phyloP scores from a whole-genome alignment of 2,329 filamentous ascomycete species.

The Chrysoporthe cubensis region DNA sequence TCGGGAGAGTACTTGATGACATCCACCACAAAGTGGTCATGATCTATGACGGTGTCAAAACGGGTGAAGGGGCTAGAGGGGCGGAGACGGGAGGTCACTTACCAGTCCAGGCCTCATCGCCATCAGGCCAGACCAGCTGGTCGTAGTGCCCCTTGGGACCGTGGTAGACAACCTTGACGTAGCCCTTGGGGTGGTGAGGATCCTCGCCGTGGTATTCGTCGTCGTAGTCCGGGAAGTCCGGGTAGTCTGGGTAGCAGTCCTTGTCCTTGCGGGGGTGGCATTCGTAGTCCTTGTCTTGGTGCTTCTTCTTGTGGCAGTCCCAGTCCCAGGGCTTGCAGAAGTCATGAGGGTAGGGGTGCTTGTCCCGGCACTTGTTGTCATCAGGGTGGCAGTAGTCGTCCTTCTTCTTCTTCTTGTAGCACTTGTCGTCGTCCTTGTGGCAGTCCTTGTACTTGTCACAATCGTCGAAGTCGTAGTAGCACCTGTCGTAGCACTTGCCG shows the following conservation, averaged over 20 bases:
- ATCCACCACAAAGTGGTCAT: constrained; percentile 14
- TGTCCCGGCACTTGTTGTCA: constrained; percentile 7
- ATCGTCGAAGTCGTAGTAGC: constrained; percentile 17
- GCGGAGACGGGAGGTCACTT: neutral
- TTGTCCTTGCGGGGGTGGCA: constrained; percentile 17
- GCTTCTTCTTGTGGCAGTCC: constrained; percentile 15
- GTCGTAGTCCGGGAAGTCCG: constrained; percentile 10
- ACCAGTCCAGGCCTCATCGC: constrained; percentile 26
- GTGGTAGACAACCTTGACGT: constrained; percentile 18
- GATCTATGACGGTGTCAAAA: constrained; percentile 17
- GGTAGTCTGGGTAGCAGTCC: constrained; percentile 18
- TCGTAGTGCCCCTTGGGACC: constrained; percentile 17
- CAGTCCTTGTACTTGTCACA: constrained; percentile 19
- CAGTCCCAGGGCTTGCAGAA: constrained; percentile 23
- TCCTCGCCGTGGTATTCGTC: constrained; percentile 3
- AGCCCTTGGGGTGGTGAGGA: constrained; percentile 12
- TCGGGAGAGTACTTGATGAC: constrained; percentile 27
- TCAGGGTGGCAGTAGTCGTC: constrained; percentile 10
- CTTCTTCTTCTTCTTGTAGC: constrained; percentile 16
- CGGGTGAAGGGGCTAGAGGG: neutral
- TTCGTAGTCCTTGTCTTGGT: constrained; percentile 19
- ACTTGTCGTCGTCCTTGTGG: constrained; percentile 8
- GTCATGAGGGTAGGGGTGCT: constrained; percentile 12
- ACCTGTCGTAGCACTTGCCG: constrained; percentile 16
- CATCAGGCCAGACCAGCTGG: constrained; percentile 27